Evolutionary conservation across 2,329 filamentous ascomycete species (phyloP).

Genomic region (Daldinia sp.): DNA sequence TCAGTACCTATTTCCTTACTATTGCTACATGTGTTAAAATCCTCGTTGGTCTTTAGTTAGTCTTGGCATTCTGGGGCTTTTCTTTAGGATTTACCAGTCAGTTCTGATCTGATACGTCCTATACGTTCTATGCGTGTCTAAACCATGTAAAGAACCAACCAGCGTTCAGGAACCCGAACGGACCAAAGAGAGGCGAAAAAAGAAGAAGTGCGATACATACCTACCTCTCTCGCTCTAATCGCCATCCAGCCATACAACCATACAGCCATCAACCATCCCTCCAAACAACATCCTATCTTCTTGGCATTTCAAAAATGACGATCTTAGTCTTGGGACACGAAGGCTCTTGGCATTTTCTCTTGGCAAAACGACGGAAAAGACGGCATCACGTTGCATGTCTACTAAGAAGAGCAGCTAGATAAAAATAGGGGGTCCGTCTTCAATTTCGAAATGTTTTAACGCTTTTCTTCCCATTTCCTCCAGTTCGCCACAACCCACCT

Average conservation of each 20-base stretch:
- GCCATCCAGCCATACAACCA: slow-evolving; percentile 8
- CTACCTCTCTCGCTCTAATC: too few relatives aligned
- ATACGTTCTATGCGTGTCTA: too few relatives aligned
- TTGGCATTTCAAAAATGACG: slow-evolving; percentile 30
- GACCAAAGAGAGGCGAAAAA: slow-evolving; percentile 11
- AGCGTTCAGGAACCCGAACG: background rate
- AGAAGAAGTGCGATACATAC: too few relatives aligned
- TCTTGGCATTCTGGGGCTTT: background rate
- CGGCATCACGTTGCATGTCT: slow-evolving; percentile 34
- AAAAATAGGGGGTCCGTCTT: slow-evolving; percentile 32
- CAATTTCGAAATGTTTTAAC: slow-evolving; percentile 22
- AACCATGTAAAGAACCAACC: background rate
- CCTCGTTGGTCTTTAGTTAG: background rate
- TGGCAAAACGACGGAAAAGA: slow-evolving; percentile 37
- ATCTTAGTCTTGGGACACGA: slow-evolving; percentile 35
- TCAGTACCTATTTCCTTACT: background rate
- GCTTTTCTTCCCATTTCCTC: slow-evolving; percentile 20
- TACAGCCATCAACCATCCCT: background rate
- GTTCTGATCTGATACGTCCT: background rate
- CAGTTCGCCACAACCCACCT: slow-evolving; percentile 7
- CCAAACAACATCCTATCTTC: slow-evolving; percentile 16
- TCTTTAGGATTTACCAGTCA: background rate
- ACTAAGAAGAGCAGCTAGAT: slow-evolving; percentile 13
- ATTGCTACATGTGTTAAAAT: background rate
- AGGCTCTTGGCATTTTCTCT: slow-evolving; percentile 35